A percentile compares a stretch with the other conserved stretches of the same genome.
Conservation (phyloP, 768 basidiomycete genomes). For the Cystofilobasidium bisporidii region DNA sequence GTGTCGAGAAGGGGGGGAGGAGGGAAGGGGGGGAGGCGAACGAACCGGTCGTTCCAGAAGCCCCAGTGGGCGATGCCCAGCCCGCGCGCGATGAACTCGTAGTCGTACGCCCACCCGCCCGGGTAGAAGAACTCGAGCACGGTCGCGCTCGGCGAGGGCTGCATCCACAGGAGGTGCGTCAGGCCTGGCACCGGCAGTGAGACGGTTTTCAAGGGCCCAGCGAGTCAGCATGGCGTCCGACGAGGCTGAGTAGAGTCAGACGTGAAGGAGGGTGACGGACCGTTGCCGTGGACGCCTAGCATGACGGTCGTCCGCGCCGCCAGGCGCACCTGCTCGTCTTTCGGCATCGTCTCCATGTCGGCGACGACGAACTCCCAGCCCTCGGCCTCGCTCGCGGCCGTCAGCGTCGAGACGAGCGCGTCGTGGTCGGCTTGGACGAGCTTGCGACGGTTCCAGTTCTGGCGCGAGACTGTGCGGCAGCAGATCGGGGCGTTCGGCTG, state of each 20-base stretch:
- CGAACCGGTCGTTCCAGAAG: constrained; percentile 67
- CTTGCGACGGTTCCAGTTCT: constrained; percentile 80
- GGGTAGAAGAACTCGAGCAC: constrained; percentile 89
- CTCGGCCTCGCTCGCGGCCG: constrained; percentile 57
- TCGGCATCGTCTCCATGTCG: constrained; percentile 41
- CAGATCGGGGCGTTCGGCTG: no score
- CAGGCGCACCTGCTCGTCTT: constrained; percentile 67
- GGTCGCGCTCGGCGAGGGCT: constrained; percentile 65
- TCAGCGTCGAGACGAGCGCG: constrained; percentile 61
- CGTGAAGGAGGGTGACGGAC: constrained; percentile 12
- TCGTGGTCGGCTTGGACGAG: constrained; percentile 67
- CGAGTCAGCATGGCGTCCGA: no score
- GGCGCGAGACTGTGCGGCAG: constrained; percentile 62
- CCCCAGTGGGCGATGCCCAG: constrained; percentile 66
- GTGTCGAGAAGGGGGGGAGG: no score
- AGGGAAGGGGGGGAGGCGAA: constrained; percentile 23
- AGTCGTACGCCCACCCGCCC: constrained; percentile 56
- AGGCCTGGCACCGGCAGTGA: no score
- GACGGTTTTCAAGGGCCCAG: no score
- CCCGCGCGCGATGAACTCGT: constrained; percentile 21
- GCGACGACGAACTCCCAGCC: constrained; percentile 53
- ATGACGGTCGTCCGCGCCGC: constrained; percentile 75
- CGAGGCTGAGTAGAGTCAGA: no score
- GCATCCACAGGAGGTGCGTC: constrained; percentile 86
- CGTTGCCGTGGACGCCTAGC: constrained; percentile 41